phyloP scores from a whole-genome alignment of 2,329 filamentous ascomycete species.

The Pseudogymnoascus sp. region DNA sequence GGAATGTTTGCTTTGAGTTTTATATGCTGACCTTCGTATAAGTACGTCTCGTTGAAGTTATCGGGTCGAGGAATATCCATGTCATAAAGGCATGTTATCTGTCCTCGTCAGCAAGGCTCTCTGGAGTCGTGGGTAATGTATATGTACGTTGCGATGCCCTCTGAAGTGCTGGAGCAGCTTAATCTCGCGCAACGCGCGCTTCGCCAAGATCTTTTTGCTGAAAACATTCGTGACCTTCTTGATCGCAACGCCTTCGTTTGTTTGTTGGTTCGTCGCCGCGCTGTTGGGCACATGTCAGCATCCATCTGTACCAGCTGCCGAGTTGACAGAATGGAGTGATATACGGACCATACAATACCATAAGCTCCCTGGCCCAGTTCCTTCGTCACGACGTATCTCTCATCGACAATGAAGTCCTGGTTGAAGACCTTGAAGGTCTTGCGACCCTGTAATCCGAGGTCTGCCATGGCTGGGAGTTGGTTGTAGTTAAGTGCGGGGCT shows the following conservation, averaged over 20 bases:
- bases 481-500: constrained; percentile 5
- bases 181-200: constrained; percentile 95
- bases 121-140: not conserved
- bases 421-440: constrained; percentile 99
- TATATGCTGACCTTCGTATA: constrained; percentile 73
- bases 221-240: constrained; percentile 99
- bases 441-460: constrained; percentile 44
- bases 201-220: constrained; percentile 98
- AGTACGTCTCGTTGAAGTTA: constrained; percentile 98
- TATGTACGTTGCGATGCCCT: constrained; percentile 72
- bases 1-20: not conserved
- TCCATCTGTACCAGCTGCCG: not conserved
- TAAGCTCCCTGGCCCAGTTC: constrained; percentile 97
- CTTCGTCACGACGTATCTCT: constrained; percentile 97
- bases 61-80: constrained; percentile 98
- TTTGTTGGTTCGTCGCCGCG: constrained; percentile 3
- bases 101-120: constrained; percentile 31
- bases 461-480: constrained; percentile 24
- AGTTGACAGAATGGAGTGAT: not conserved
- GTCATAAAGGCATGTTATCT: constrained; percentile 99
- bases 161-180: constrained; percentile 98
- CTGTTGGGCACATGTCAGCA: constrained; percentile 9
- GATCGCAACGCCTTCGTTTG: constrained; percentile 83
- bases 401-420: constrained; percentile 97
- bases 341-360: constrained; percentile 86